Base-by-base conservation (phyloP, 208 protist genomes). In the Leishmania tarentolae region DNA sequence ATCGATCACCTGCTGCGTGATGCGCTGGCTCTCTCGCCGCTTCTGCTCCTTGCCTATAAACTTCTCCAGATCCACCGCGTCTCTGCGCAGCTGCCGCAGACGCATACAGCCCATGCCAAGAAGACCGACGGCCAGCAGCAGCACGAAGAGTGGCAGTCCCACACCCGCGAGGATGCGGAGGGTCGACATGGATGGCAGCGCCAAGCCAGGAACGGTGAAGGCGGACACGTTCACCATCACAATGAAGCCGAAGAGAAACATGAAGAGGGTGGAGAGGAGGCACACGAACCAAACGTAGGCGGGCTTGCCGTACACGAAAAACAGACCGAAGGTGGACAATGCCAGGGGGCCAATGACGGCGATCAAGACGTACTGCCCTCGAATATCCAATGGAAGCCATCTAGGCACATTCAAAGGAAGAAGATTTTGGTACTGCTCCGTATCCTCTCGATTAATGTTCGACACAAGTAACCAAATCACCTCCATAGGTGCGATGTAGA, bases 331-430 rank as follows among this genome's bases (percentile, higher is more conserved):
- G 21, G 90, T 83, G 35, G 88, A 76, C 7, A 94, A 66, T 52
- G 85, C 71, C 35, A 96, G 76, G 0, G 91, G 93, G 3, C 74
- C 79, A 7, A 92, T 59, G 53, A 92, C 76, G 50, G 78, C 80
- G 80, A 92, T 79, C 75, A 86, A 69, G 17, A 90, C 80, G 73
- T 87, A 95, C 65, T 91, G 87, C 52, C 95, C 66, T 21, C 91
- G 91, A 35, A 86, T 81, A 53, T 95, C 90, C 21, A 93, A 78
- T 3, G 93, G 91, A 19, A 96, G 47, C 90, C 91, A 96, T 13
- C n/a, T 40, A 1, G 91, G 91, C 35, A 95, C 70, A 0, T 61
- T 77, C 1, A 93, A 57, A 6, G 80, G 53, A 93, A 53, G 13
- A 15, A 82, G 78, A 47, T 88, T 91, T 44, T 78, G 78, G 78